These are phyloP conservation scores for Leccinum ponderosum DNA, from an alignment of 1,284 basidiomycete species.

Conservation along the genomic window DNA sequence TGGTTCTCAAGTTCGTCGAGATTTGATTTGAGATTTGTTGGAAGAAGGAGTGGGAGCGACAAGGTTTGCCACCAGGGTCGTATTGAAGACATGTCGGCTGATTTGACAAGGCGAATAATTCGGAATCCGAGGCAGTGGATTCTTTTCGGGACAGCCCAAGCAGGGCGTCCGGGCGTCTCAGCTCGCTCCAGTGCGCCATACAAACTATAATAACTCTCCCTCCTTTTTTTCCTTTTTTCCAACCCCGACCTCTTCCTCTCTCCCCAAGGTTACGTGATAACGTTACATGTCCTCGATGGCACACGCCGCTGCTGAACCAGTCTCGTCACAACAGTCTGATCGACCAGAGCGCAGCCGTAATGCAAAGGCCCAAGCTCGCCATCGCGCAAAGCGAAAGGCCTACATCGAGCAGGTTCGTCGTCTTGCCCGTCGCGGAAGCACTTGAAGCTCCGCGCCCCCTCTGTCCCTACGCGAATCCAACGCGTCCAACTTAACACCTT, in stretches of 20 bases:
- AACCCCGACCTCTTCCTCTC: conserved; percentile 35
- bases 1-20: conserved; percentile 27
- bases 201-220: conserved; percentile 38
- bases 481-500: conserved; percentile 15
- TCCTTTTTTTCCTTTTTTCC: conserved; percentile 27
- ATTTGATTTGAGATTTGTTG: conserved; percentile 35
- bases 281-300: conserved; percentile 45
- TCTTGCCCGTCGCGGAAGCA: conserved; percentile 5
- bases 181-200: conserved; percentile 10
- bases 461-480: conserved; percentile 6
- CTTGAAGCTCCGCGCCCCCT: conserved; percentile 3
- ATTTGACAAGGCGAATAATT: conserved; percentile 51
- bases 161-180: conserved; percentile 25
- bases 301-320: conserved; percentile 39
- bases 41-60: conserved; percentile 21
- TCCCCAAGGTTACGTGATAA: conserved; percentile 38
- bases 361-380: conserved; percentile 86
- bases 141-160: conserved; percentile 25
- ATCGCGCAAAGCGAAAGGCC: conserved; percentile 90
- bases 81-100: conserved; percentile 44
- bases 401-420: conserved; percentile 79
- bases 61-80: conserved; percentile 46
- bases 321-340: conserved; percentile 39
- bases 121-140: conserved; percentile 43
- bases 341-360: conserved; percentile 79